These are phyloP conservation scores for Mikania micrantha DNA, from an alignment of 129 eudicot species.

Conservation along the genomic window DNA sequence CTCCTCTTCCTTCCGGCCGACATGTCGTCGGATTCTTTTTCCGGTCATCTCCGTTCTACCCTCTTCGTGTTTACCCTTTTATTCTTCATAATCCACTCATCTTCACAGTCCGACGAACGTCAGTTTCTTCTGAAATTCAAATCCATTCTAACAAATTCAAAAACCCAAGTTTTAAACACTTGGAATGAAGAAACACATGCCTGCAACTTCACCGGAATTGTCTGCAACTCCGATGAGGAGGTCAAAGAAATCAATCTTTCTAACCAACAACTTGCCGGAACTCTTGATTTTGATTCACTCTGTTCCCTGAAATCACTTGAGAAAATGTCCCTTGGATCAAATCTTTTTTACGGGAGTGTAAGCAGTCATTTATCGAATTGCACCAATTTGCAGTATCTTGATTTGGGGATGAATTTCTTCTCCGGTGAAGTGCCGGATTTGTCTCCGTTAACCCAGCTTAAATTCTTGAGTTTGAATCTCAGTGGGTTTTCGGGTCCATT, in stretches of 20 bases:
- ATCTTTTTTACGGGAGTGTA: slow-evolving; percentile 30
- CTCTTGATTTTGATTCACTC: slow-evolving; percentile 37
- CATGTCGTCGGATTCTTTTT: slow-evolving; percentile 26
- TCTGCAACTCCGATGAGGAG: slow-evolving; percentile 17
- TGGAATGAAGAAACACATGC: slow-evolving; percentile 30
- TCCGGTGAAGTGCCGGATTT: slow-evolving; percentile 44
- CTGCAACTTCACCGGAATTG: slow-evolving; percentile 54
- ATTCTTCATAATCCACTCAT: slow-evolving; percentile 4
- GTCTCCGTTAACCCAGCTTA: slow-evolving; percentile 34
- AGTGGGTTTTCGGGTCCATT: slow-evolving; percentile 46
- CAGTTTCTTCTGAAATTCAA: slow-evolving; percentile 45
- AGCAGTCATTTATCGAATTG: slow-evolving; percentile 34
- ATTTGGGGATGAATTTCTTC: slow-evolving; percentile 41
- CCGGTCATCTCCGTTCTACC: slow-evolving; percentile 14
- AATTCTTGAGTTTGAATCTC: slow-evolving; percentile 32
- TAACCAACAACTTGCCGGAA: slow-evolving; percentile 27
- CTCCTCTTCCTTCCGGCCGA: slow-evolving; percentile 4
- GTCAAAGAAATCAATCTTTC: slow-evolving; percentile 51
- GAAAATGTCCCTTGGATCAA: slow-evolving; percentile 38
- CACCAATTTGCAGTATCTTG: slow-evolving; percentile 38
- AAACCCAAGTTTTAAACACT: slow-evolving; percentile 24
- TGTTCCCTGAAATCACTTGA: slow-evolving; percentile 40
- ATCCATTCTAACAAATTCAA: slow-evolving; percentile 31
- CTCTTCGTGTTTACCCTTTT: slow-evolving; percentile 19
- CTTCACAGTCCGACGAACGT: slow-evolving; percentile 29